Base-by-base conservation (phyloP, 2,329 filamentous ascomycete species). In the Ophiostoma montium region DNA sequence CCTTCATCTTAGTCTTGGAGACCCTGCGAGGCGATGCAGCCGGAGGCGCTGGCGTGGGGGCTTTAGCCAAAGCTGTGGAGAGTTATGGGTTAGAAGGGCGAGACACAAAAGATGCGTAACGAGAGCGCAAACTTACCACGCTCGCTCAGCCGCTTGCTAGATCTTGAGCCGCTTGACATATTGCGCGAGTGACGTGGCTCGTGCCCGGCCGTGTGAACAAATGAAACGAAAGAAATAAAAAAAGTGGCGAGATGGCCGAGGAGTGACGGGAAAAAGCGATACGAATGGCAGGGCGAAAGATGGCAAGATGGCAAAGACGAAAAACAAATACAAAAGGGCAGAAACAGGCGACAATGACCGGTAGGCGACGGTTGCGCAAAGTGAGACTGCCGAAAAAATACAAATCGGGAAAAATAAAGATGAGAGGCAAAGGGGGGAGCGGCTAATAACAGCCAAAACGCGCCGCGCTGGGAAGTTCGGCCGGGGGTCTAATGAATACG, bases 401-500 rank as follows among this genome's bases (percentile, higher is more conserved):
- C 23, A 27, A 27, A 27, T 8, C 8, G 35, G 35, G 10, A 41
- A 35, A 33, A 19, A n/a, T 3, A 12, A 23, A 44, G 30, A 27
- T 33, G 36, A 13, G 15, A 38, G 18, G 11, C 31, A 47, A 31
- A 23, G 11, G 15, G 15, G 35, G n/a, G 30, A 19, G 15, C 8
- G 21, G 19, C 19, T 18, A 31, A 35, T 19, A 19, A n/a, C 8
- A 31, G 19, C 19, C 23, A 31, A 35, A 53, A 49, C 52, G 52
- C 52, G 52, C 50, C 52, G 52, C 50, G 50, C 35, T 44, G 19
- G 30, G 46, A 38, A 35, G 33, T n/a, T 36, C 30, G 23, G 30
- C 15, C 46, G 27, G 44, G 18, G 16, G 33, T 32, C 47, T 30
- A 48, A 46, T 48, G 33, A 48, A 30, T 27, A 27, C 21, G 41